phyloP scores from a whole-genome alignment of 768 basidiomycete species.

The Leccinellum luteum region DNA sequence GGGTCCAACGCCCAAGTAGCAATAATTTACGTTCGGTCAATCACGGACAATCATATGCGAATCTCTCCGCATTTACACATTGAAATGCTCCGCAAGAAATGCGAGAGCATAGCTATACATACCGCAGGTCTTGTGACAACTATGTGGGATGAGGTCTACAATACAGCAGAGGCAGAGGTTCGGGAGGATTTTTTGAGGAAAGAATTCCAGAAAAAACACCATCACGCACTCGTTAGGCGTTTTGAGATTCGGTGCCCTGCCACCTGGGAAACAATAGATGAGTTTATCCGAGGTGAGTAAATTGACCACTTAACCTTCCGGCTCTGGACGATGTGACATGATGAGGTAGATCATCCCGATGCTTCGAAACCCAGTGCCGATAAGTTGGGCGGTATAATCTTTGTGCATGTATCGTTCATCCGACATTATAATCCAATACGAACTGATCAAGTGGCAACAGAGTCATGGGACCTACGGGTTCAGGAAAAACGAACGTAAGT shows the following conservation, averaged over 20 bases:
- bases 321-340: neutral
- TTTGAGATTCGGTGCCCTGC: neutral
- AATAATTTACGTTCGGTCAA: constrained; percentile 7
- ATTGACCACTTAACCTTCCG: neutral
- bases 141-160: constrained; percentile 6
- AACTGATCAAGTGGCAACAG: neutral
- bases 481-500: constrained; percentile 10
- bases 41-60: constrained; percentile 3
- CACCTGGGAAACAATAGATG: neutral
- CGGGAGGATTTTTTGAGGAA: constrained; percentile 1
- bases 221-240: neutral
- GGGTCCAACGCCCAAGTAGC: neutral
- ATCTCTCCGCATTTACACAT: neutral
- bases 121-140: constrained; percentile 9
- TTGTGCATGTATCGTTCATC: neutral
- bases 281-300: neutral
- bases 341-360: neutral
- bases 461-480: constrained; percentile 3
- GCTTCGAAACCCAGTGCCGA: neutral
- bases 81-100: constrained; percentile 1
- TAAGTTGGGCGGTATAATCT: neutral
- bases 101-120: neutral
- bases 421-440: neutral
- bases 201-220: neutral
- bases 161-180: neutral